Evolutionary conservation across 352 stramenopile genomes (phyloP).

Genomic region (Pythium brassicae): DNA sequence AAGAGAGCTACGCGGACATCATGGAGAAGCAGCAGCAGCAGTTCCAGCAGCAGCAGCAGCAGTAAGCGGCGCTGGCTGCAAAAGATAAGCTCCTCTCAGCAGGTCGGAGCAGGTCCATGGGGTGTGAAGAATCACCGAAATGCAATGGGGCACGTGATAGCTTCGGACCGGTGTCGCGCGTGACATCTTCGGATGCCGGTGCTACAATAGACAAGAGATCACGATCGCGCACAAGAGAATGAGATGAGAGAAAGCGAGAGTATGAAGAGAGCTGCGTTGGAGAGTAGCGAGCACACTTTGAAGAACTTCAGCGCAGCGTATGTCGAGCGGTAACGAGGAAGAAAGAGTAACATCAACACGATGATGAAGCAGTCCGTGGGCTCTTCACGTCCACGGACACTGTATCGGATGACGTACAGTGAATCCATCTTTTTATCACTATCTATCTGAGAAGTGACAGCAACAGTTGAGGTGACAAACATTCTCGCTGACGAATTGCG

Average conservation of each 20-base stretch:
- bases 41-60: constrained; percentile 34
- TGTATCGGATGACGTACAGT: not conserved
- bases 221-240: not conserved
- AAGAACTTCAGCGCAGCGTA: no score
- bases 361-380: not conserved
- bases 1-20: constrained; percentile 86
- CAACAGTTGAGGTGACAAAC: constrained; percentile 9
- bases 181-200: not conserved
- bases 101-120: no score
- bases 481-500: constrained; percentile 12
- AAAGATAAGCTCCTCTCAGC: no score
- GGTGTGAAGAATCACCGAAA: no score
- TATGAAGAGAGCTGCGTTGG: no score
- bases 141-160: not conserved
- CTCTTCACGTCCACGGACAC: no score
- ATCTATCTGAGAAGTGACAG: not conserved
- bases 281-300: no score
- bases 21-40: constrained; percentile 81
- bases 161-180: not conserved
- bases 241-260: not conserved
- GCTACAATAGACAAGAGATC: constrained; percentile 2
- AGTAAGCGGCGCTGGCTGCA: not conserved
- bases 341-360: not conserved
- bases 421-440: not conserved
- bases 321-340: not conserved